These are phyloP conservation scores for Penicillium paradoxum DNA, from an alignment of 495 filamentous ascomycete species.

Conservation along the genomic window DNA sequence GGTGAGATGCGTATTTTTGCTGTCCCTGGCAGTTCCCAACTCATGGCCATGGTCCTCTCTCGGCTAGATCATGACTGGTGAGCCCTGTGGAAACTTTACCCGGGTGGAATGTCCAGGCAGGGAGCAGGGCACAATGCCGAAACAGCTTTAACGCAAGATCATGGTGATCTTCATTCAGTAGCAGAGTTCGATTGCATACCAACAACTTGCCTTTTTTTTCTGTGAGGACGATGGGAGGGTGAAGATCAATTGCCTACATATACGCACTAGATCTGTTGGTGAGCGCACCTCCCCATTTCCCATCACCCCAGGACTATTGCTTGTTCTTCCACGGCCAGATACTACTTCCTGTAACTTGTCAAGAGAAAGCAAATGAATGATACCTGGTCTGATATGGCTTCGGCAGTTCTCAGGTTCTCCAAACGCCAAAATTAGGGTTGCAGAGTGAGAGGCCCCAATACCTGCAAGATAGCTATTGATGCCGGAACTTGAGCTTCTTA, in stretches of 20 bases:
- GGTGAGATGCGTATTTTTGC: slow-evolving; percentile 15
- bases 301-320: too few relatives aligned
- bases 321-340: background rate
- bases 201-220: background rate
- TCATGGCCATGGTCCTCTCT: slow-evolving; percentile 26
- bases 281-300: too few relatives aligned
- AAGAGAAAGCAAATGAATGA: background rate
- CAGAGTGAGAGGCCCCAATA: background rate
- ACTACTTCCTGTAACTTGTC: background rate
- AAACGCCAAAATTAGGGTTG: background rate
- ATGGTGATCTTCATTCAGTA: background rate
- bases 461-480: slow-evolving; percentile 1
- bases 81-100: slow-evolving; percentile 7
- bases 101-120: background rate
- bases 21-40: slow-evolving; percentile 35
- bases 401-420: background rate
- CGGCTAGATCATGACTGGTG: slow-evolving; percentile 14
- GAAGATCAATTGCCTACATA: background rate
- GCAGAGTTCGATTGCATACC: slow-evolving; percentile 16
- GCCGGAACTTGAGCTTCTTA: slow-evolving; percentile 2
- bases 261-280: too few relatives aligned
- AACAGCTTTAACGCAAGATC: background rate
- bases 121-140: background rate
- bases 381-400: background rate
- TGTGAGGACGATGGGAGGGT: background rate